Evolutionary conservation across 495 filamentous ascomycete genomes (phyloP).

Genomic region (Thozetella sp.): DNA sequence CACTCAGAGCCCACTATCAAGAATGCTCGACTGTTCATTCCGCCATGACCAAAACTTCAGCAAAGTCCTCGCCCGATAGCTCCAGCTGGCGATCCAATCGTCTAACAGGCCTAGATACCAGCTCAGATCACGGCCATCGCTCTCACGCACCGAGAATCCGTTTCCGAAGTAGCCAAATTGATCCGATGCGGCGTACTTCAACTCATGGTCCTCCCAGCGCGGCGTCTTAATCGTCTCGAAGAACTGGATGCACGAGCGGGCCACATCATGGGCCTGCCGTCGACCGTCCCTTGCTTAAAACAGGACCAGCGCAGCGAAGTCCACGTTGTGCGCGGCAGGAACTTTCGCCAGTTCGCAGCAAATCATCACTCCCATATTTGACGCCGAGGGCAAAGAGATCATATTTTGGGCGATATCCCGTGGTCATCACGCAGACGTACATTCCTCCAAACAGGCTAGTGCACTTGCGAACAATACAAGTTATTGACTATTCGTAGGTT

Average conservation of each 20-base stretch:
- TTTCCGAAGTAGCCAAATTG: conserved; percentile 43
- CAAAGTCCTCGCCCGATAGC: not conserved
- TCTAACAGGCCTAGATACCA: not conserved
- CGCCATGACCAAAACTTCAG: not conserved
- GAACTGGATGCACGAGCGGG: conserved; percentile 39
- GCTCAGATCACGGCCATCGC: not conserved
- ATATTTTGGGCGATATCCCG: conserved; percentile 96
- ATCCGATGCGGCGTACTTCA: conserved; percentile 35
- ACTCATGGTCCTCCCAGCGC: conserved; percentile 41
- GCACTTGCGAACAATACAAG: too few species aligned
- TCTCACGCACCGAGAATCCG: conserved; percentile 25
- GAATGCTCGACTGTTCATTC: too few species aligned
- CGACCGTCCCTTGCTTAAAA: conserved; percentile 39
- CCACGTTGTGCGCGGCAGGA: not conserved
- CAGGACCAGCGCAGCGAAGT: not conserved
- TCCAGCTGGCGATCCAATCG: not conserved
- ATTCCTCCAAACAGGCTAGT: too few species aligned
- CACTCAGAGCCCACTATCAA: too few species aligned
- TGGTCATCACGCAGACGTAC: conserved; percentile 96
- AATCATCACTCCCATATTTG: conserved; percentile 87
- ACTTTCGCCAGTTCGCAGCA: not conserved
- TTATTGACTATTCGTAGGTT: too few species aligned
- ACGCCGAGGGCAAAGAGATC: conserved; percentile 74
- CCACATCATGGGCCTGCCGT: conserved; percentile 37
- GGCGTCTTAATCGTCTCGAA: conserved; percentile 35